Base-by-base conservation (phyloP, 768 basidiomycete species). In the Boletus pseudo-olivaceus region DNA sequence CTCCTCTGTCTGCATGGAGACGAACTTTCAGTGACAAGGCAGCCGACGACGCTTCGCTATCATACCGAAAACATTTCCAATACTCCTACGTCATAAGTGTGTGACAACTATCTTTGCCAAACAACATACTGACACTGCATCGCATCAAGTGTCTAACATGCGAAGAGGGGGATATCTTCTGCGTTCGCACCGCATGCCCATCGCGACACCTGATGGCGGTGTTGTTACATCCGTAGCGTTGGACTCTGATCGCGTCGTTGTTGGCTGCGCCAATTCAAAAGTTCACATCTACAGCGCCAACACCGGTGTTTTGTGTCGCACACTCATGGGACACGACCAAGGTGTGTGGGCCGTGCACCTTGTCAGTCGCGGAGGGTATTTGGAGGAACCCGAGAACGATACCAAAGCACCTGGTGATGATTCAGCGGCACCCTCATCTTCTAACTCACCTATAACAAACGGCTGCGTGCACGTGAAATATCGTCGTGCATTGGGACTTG, bases 271-370 rank as follows among this genome's bases (percentile, higher is more conserved):
- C 9, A 95, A 88, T 67, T 80, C 81, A 58, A 84, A 85, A 57
- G 87, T 98, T 43, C 88, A 93, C 62, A 77, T 98, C 10, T 98
- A 93, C 73, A 87, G 87, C 57, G 85, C 90, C 1, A 75, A 72
- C 38, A 88, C 88, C 0, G 95, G 95, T 1, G 80, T 87, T 2
- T 81, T 90, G 47, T 79, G 80, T 39, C 79, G 88, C 48, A 90
- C 90, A 0, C 81, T 98, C 2, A 76, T 82, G 9, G 95, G 95
- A 0, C 95, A 97, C 68, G 85, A 87, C 15, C 73, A 79, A 20
- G 95, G 95, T n/a, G 94, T 97, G 1, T 98, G 95, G 95, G 87
- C 89, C 14, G 82, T 97, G 14, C 83, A 85, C 50, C 78, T 98
- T 27, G 83, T 95, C 46, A 80, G 81, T 26, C 78, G 80, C 39